A percentile compares a stretch with the other conserved stretches of the same genome.
These are phyloP conservation scores for Hansenula lynferdii DNA, from an alignment of 1,139 yeast genomes.

Conservation along the genomic window DNA sequence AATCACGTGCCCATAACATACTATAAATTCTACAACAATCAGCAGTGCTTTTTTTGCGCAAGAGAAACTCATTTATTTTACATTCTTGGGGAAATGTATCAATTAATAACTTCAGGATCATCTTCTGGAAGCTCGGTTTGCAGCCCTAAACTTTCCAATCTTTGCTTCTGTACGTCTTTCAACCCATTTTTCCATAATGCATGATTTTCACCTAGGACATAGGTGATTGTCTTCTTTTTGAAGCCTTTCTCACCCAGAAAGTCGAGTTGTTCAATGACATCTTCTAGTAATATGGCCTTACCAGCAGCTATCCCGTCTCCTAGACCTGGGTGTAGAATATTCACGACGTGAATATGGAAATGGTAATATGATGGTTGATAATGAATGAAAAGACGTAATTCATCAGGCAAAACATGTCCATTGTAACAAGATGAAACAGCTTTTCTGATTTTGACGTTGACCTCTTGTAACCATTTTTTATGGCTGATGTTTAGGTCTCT, in stretches of 20 bases:
- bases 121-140: not conserved
- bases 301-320: slow-evolving; percentile 75
- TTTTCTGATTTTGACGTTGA: slow-evolving; percentile 40
- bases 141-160: slow-evolving; percentile 3
- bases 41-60: too few relatives aligned
- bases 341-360: slow-evolving; percentile 89
- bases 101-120: not conserved
- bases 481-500: slow-evolving; percentile 68
- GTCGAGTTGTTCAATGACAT: slow-evolving; percentile 67
- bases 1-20: too few relatives aligned
- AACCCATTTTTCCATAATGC: slow-evolving; percentile 56
- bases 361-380: slow-evolving; percentile 97
- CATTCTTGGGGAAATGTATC: too few relatives aligned
- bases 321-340: slow-evolving; percentile 64
- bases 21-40: too few relatives aligned
- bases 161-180: slow-evolving; percentile 14
- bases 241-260: slow-evolving; percentile 48
- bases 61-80: too few relatives aligned
- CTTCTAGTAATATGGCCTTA: slow-evolving; percentile 77
- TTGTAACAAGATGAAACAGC: slow-evolving; percentile 44
- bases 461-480: slow-evolving; percentile 44
- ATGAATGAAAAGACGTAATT: slow-evolving; percentile 73
- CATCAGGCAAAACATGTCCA: slow-evolving; percentile 36
- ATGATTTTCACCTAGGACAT: slow-evolving; percentile 70
- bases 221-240: slow-evolving; percentile 44